Evolutionary conservation across 1,139 yeast species (phyloP).

Genomic region (Sugiyamaella japonica): DNA sequence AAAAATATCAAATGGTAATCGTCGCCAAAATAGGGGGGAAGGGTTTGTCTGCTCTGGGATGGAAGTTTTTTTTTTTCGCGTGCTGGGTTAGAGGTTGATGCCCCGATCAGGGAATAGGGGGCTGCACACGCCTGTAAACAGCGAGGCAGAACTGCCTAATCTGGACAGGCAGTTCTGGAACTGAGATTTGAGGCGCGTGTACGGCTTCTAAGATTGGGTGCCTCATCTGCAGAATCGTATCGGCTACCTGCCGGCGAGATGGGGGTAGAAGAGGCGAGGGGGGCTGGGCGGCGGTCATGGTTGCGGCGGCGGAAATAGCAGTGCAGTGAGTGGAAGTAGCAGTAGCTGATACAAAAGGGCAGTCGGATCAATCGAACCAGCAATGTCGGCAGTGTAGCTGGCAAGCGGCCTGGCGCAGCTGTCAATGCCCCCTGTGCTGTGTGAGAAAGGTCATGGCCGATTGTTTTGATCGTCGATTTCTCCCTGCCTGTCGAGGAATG

Average conservation of each 20-base stretch:
- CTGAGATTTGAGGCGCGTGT: not conserved
- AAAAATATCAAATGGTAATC: too few relatives aligned
- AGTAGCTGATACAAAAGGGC: too few relatives aligned
- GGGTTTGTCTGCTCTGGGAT: not conserved
- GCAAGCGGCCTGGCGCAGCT: not conserved
- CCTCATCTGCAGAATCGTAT: not conserved
- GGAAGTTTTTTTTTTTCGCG: not conserved
- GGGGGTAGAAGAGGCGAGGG: not conserved
- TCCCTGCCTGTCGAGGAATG: not conserved
- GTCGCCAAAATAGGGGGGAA: not conserved
- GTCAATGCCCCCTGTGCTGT: not conserved
- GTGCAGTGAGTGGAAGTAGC: not conserved
- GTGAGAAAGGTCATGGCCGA: not conserved
- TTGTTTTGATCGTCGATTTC: not conserved
- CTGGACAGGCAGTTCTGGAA: not conserved
- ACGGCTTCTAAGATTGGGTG: not conserved
- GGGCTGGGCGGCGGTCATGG: not conserved
- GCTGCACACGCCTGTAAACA: not conserved
- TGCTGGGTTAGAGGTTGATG: not conserved
- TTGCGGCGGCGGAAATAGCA: not conserved
- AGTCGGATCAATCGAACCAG: not conserved
- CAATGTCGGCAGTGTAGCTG: not conserved
- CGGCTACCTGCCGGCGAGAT: not conserved
- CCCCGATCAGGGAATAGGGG: not conserved
- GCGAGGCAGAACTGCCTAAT: not conserved